Evolutionary conservation across 2,329 filamentous ascomycete genomes (phyloP).

Genomic region (Scedosporium apiospermum): DNA sequence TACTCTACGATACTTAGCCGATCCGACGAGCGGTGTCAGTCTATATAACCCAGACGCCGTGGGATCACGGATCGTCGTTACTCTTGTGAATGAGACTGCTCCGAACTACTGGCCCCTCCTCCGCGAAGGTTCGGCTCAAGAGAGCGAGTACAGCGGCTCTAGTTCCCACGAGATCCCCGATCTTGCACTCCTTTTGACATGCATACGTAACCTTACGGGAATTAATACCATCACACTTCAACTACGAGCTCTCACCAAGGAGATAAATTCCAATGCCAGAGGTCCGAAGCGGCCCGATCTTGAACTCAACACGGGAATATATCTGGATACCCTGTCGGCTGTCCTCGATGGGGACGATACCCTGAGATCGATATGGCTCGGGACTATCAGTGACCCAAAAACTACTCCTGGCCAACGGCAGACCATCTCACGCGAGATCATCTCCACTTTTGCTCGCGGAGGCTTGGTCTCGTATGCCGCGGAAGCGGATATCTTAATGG

Average conservation of each 20-base stretch:
- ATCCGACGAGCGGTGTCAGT: slow-evolving; percentile 15
- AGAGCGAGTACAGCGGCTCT: slow-evolving; percentile 7
- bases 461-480: slow-evolving; percentile 40
- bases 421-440: slow-evolving; percentile 26
- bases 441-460: slow-evolving; percentile 37
- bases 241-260: slow-evolving; percentile 51
- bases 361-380: slow-evolving; percentile 18
- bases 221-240: slow-evolving; percentile 68
- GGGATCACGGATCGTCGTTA: slow-evolving; percentile 55
- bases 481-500: slow-evolving; percentile 33
- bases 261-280: slow-evolving; percentile 29
- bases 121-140: slow-evolving; percentile 28
- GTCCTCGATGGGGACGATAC: slow-evolving; percentile 25
- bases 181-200: slow-evolving; percentile 45
- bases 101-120: slow-evolving; percentile 74
- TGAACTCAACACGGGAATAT: slow-evolving; percentile 30
- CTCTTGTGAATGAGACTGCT: slow-evolving; percentile 63
- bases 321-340: slow-evolving; percentile 32
- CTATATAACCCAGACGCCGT: slow-evolving; percentile 10
- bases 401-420: background rate
- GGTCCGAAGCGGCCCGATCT: slow-evolving; percentile 30
- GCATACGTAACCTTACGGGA: slow-evolving; percentile 64
- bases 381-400: background rate
- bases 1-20: slow-evolving; percentile 41
- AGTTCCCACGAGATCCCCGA: slow-evolving; percentile 21